A percentile compares a stretch with the other conserved stretches of the same genome.
Evolutionary conservation across 495 filamentous ascomycete species (phyloP).

Genomic region (Apodospora peruviana): DNA sequence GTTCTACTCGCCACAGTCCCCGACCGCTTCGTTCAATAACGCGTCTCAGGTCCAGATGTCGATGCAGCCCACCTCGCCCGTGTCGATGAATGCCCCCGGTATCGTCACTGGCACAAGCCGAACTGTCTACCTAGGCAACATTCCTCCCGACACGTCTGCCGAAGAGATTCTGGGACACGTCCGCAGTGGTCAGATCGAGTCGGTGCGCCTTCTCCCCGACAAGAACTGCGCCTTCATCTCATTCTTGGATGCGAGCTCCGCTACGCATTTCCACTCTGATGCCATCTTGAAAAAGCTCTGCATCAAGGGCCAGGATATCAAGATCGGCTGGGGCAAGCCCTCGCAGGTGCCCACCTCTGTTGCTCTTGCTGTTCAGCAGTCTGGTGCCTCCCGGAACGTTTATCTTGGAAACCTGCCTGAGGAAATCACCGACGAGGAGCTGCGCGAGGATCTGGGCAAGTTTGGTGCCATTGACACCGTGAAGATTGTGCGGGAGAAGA

Average conservation of each 20-base stretch:
- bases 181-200: conserved; percentile 96
- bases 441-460: conserved; percentile 92
- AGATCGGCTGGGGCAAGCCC: conserved; percentile 98
- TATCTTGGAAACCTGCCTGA: conserved; percentile 93
- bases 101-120: conserved; percentile 86
- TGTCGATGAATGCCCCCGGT: conserved; percentile 62
- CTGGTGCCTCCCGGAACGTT: conserved; percentile 95
- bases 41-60: conserved; percentile 48
- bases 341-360: conserved; percentile 98
- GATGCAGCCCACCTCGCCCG: conserved; percentile 55
- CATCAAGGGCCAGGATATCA: conserved; percentile 97
- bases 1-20: conserved; percentile 79
- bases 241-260: conserved; percentile 92
- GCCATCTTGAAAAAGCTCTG: conserved; percentile 98
- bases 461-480: conserved; percentile 96
- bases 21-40: conserved; percentile 65
- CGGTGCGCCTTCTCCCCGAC: conserved; percentile 88
- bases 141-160: conserved; percentile 93
- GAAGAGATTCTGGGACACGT: conserved; percentile 98
- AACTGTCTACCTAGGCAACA: conserved; percentile 96
- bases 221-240: conserved; percentile 99
- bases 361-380: conserved; percentile 92
- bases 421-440: conserved; percentile 82
- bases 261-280: conserved; percentile 98
- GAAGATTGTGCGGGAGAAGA: conserved; percentile 97